These are phyloP conservation scores for Scheffersomyces cryptocercus DNA, from an alignment of 1,139 yeast genomes.

Conservation along the genomic window DNA sequence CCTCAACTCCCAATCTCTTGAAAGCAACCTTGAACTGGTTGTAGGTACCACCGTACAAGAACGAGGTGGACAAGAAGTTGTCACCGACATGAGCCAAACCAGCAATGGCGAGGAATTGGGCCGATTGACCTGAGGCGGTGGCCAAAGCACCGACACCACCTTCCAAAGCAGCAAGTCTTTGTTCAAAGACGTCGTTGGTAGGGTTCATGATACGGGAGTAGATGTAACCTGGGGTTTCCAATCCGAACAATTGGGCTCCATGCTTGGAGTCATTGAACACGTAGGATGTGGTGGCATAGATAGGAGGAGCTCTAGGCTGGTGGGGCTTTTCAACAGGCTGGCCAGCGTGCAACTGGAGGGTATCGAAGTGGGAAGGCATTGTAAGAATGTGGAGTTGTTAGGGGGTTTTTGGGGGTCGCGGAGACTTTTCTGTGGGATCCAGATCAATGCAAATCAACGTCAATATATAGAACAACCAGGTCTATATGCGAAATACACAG, in stretches of 20 bases:
- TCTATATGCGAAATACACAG: no score
- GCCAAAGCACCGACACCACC: slow-evolving; percentile 91
- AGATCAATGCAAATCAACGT: no score
- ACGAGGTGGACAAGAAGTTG: slow-evolving; percentile 85
- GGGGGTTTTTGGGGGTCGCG: no score
- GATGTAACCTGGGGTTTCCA: slow-evolving; percentile 78
- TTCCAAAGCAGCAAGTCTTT: slow-evolving; percentile 90
- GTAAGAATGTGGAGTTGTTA: not conserved
- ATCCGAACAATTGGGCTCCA: slow-evolving; percentile 87
- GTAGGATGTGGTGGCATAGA: slow-evolving; percentile 83
- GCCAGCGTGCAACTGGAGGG: slow-evolving; percentile 94
- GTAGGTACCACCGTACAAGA: slow-evolving; percentile 92
- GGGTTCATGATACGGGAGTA: slow-evolving; percentile 94
- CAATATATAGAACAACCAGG: no score
- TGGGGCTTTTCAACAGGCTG: slow-evolving; percentile 64
- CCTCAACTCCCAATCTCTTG: slow-evolving; percentile 82
- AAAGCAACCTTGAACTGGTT: slow-evolving; percentile 93
- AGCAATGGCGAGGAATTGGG: slow-evolving; percentile 81
- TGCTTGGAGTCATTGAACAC: slow-evolving; percentile 86
- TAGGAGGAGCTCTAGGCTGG: slow-evolving; percentile 86
- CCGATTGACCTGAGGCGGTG: slow-evolving; percentile 94
- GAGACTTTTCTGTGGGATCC: no score
- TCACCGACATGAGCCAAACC: slow-evolving; percentile 88
- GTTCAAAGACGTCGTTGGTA: slow-evolving; percentile 86
- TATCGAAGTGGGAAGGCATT: slow-evolving; percentile 74